phyloP scores from a whole-genome alignment of 768 basidiomycete genomes.

The Harrya chromipes region DNA sequence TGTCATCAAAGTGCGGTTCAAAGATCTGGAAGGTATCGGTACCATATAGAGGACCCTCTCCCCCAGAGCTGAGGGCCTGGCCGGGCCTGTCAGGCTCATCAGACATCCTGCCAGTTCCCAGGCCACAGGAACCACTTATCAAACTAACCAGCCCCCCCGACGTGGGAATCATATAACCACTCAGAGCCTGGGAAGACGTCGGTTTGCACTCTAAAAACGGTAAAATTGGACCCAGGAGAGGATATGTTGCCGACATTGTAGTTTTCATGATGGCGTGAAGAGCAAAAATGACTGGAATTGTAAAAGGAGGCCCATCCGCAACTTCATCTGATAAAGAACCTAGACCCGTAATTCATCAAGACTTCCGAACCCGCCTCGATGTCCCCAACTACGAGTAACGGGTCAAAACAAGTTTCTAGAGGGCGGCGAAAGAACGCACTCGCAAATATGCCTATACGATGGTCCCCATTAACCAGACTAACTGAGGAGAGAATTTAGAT shows the following conservation, averaged over 20 bases:
- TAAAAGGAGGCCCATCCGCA: not conserved
- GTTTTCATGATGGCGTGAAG: too few relatives aligned
- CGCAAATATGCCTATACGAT: slow-evolving; percentile 58
- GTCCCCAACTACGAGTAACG: slow-evolving; percentile 31
- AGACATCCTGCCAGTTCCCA: too few relatives aligned
- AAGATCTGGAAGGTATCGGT: not conserved
- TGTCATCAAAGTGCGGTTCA: not conserved
- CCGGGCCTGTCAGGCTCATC: not conserved
- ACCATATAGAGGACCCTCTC: slow-evolving; percentile 6
- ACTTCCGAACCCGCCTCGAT: slow-evolving; percentile 48
- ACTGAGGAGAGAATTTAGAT: slow-evolving; percentile 34
- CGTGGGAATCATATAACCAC: too few relatives aligned
- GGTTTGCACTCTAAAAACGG: too few relatives aligned
- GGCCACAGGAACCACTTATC: too few relatives aligned
- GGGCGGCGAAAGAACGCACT: slow-evolving; percentile 8
- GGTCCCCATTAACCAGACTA: slow-evolving; percentile 60
- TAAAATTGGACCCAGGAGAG: too few relatives aligned
- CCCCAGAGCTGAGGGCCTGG: not conserved
- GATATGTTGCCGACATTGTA: too few relatives aligned
- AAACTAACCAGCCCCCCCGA: too few relatives aligned
- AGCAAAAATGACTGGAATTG: not conserved
- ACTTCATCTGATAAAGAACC: slow-evolving; percentile 37
- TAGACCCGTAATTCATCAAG: slow-evolving; percentile 55
- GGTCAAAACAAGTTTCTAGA: not conserved
- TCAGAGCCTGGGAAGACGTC: too few relatives aligned